These are phyloP conservation scores for Cystofilobasidium ferigula DNA, from an alignment of 768 basidiomycete species.

Conservation along the genomic window DNA sequence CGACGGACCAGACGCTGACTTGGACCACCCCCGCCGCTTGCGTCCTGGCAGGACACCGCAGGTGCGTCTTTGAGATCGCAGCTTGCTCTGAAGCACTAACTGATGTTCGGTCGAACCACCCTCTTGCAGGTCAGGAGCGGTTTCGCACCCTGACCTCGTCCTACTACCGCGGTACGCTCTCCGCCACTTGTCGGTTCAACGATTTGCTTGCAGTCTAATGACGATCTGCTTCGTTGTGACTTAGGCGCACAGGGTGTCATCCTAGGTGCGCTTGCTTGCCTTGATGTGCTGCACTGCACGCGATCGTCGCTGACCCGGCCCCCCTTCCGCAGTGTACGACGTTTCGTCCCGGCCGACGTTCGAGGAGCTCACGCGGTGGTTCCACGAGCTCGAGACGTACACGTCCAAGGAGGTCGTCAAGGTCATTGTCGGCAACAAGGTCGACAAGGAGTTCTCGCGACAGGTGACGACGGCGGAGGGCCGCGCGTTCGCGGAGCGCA, in stretches of 20 bases:
- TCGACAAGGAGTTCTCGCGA: slow-evolving; percentile 68
- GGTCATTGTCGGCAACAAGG: slow-evolving; percentile 81
- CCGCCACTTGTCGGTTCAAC: no score
- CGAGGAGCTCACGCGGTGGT: slow-evolving; percentile 86
- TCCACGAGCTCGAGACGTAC: slow-evolving; percentile 82
- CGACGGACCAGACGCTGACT: not conserved
- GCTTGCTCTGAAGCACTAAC: no score
- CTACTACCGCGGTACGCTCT: slow-evolving; percentile 67
- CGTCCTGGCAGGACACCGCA: slow-evolving; percentile 6
- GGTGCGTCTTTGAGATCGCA: not conserved
- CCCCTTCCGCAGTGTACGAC: slow-evolving; percentile 66
- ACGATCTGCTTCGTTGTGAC: no score
- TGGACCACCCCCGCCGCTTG: not conserved
- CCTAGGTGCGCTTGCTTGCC: slow-evolving; percentile 39
- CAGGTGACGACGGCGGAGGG: slow-evolving; percentile 74
- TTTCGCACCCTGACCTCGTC: slow-evolving; percentile 90
- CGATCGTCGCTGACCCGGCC: no score
- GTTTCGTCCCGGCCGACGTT: slow-evolving; percentile 85
- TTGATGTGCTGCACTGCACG: not conserved
- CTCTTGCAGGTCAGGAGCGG: slow-evolving; percentile 93
- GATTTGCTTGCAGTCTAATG: no score
- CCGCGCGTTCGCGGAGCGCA: slow-evolving; percentile 63
- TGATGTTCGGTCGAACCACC: no score
- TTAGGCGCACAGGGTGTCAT: slow-evolving; percentile 42
- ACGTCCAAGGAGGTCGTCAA: slow-evolving; percentile 74